phyloP scores from a whole-genome alignment of 2,329 filamentous ascomycete species.

The Truncatella angustata region DNA sequence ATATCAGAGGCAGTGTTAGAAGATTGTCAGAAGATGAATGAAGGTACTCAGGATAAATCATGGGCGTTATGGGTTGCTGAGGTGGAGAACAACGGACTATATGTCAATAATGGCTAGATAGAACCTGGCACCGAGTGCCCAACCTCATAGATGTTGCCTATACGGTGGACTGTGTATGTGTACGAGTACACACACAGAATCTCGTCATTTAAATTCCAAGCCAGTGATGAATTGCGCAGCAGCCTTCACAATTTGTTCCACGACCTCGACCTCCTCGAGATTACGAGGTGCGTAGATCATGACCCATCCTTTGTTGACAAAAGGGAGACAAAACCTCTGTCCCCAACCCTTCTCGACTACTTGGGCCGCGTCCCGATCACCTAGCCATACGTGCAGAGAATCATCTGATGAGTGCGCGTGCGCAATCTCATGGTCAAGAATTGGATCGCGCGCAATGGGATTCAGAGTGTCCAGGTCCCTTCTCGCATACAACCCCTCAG shows the following conservation, averaged over 20 bases:
- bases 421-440: conserved; percentile 1
- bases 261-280: conserved; percentile 32
- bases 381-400: background rate
- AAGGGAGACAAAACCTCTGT: conserved; percentile 3
- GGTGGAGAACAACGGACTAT: conserved; percentile 3
- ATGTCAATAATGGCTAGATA: background rate
- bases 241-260: conserved; percentile 22
- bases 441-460: background rate
- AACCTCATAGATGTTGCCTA: too few relatives aligned
- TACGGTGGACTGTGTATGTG: too few relatives aligned
- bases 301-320: conserved; percentile 28
- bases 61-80: conserved; percentile 8
- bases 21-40: conserved; percentile 4
- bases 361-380: background rate
- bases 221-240: conserved; percentile 17
- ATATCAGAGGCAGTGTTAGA: conserved; percentile 1
- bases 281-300: conserved; percentile 40
- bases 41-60: conserved; percentile 4
- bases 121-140: too few relatives aligned
- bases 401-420: conserved; percentile 6
- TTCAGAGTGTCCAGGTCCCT: background rate
- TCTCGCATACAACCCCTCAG: background rate
- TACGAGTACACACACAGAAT: background rate
- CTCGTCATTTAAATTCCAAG: background rate
- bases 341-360: conserved; percentile 7